Evolutionary conservation across 1,284 basidiomycete species (phyloP), one percentile per base, ranked within the genome.

Genomic region (Stygiomarasmius scandens): DNA sequence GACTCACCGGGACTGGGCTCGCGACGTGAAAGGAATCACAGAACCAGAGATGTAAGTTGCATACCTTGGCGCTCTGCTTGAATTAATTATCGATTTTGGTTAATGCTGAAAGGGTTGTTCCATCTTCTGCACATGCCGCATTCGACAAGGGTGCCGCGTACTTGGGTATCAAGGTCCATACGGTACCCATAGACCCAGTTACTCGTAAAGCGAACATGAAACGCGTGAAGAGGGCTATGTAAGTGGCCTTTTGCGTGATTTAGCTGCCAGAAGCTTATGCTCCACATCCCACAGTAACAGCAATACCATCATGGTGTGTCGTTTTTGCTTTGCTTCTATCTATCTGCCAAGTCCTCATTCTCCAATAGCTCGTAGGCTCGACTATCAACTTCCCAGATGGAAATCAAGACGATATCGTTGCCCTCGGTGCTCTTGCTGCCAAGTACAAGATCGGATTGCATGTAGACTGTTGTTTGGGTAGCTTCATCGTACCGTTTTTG

Each of bases 91-190:
- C 19, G 32, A 29, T 1, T 9, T 11, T 20, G 52, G 16, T 45
- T 54, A 4, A 20, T 38, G 16, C 29, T 12, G 5, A 6, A 36
- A 96, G 94, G 79, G 80, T 98, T 60, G 76, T 98, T 8, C 91
- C 95, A 0, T 79, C 83, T 0, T 91, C 93, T 0, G 95, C 92
- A 0, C 96, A 98, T 70, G 95, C 95, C 1, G 96, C 96, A 0
- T 99, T 99, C 69, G 89, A 94, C 78, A 99, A 99, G 72, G 95
- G 90, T 3, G 89, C 86, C 2, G 83, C 87, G 25, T 98, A 98
- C 75, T 86, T 99, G 67, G 85, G 86, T n/a, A 87, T 98, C 78
- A 98, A 96, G 76, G 78, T 97, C 1, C 94, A 95, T 68, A 83
- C 85, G 45, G 86, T 99, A 49, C 93, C 94, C 0, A 90, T 98